phyloP scores from a whole-genome alignment of 2,329 filamentous ascomycete species.

The Penicillium polonicum region DNA sequence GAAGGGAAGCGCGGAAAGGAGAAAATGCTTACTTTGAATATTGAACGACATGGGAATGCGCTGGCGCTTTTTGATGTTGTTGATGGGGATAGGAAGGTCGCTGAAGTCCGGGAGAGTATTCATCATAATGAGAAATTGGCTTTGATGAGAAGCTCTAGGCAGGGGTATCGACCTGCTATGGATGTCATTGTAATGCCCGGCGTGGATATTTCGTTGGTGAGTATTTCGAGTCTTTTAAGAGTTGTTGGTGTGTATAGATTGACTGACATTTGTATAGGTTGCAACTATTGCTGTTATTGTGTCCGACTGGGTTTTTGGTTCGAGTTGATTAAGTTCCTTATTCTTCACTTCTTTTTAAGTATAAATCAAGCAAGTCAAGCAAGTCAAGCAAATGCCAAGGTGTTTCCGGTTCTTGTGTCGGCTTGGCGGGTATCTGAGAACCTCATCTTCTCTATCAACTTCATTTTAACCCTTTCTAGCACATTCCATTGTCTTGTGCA shows the following conservation, averaged over 20 bases:
- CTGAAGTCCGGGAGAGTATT: constrained; percentile 24
- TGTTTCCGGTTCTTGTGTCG: background rate
- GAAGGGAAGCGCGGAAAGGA: constrained; percentile 8
- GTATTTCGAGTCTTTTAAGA: background rate
- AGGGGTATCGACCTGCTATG: constrained; percentile 25
- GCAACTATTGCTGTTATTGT: constrained; percentile 23
- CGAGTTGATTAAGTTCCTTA: constrained; percentile 6
- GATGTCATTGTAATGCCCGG: constrained; percentile 25
- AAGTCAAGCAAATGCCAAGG: constrained; percentile 7
- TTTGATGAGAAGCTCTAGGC: constrained; percentile 8
- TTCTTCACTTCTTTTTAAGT: background rate
- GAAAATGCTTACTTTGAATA: constrained; percentile 12
- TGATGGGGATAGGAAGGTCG: constrained; percentile 23
- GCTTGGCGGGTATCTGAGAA: constrained; percentile 1
- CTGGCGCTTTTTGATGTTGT: constrained; percentile 22
- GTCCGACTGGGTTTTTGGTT: constrained; percentile 20
- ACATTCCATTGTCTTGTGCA: background rate
- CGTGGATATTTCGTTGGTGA: constrained; percentile 28
- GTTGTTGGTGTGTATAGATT: background rate
- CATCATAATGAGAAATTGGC: constrained; percentile 24
- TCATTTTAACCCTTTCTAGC: background rate
- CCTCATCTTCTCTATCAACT: background rate
- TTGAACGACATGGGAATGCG: constrained; percentile 16
- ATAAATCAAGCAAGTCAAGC: background rate
- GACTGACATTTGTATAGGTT: constrained; percentile 10